Evolutionary conservation across 1,284 basidiomycete species (phyloP).

Genomic region (Microbotryum lychnidis-dioicae): DNA sequence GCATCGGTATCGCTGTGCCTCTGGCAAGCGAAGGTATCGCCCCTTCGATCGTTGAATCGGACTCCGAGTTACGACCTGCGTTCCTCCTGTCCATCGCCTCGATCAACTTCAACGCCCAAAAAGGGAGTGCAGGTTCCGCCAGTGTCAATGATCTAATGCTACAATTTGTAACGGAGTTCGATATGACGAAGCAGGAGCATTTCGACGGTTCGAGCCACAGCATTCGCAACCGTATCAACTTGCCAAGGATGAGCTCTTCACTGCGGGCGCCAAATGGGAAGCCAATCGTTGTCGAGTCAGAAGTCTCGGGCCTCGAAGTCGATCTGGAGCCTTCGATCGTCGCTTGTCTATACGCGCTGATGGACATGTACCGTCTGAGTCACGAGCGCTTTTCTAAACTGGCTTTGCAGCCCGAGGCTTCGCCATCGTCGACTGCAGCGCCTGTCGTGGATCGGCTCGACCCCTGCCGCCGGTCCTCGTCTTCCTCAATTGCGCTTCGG

Average conservation of each 20-base stretch:
- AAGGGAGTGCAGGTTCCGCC: conserved; percentile 69
- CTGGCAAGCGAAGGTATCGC: conserved; percentile 42
- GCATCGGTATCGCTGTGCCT: conserved; percentile 78
- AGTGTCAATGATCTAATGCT: conserved; percentile 63
- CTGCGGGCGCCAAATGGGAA: conserved; percentile 46
- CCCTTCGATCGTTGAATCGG: conserved; percentile 36
- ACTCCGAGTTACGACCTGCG: conserved; percentile 54
- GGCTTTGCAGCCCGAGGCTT: not conserved
- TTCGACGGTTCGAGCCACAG: conserved; percentile 63
- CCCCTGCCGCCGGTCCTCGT: too few relatives aligned
- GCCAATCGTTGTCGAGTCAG: conserved; percentile 58
- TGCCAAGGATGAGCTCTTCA: conserved; percentile 66
- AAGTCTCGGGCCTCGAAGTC: conserved; percentile 76
- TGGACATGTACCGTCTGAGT: conserved; percentile 76
- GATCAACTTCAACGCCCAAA: conserved; percentile 61
- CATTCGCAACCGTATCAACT: conserved; percentile 65
- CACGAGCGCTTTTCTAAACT: conserved; percentile 54
- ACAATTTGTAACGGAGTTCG: conserved; percentile 75
- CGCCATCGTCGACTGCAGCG: not conserved
- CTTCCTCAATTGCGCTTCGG: not conserved
- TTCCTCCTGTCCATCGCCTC: conserved; percentile 73
- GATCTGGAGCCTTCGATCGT: conserved; percentile 75
- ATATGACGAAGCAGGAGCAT: conserved; percentile 58
- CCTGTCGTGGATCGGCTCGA: not conserved
- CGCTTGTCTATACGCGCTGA: conserved; percentile 65